These are phyloP conservation scores for Candida loeiensis DNA, from an alignment of 805 yeast species.

Conservation along the genomic window DNA sequence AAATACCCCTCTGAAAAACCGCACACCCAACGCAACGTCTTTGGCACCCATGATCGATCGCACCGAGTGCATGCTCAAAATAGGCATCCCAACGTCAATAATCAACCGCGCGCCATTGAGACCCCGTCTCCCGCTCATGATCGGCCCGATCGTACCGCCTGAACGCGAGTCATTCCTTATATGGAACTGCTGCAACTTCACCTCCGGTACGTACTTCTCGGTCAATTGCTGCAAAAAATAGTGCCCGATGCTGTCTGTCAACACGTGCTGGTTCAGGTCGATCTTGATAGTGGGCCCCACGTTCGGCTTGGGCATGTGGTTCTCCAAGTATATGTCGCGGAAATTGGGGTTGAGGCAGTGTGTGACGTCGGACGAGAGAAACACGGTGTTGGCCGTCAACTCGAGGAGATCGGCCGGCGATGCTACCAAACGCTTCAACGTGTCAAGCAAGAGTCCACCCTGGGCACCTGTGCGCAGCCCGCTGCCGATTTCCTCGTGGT, in stretches of 20 bases:
- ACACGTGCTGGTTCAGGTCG: conserved; percentile 36
- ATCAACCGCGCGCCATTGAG: conserved; percentile 29
- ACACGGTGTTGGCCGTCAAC: conserved; percentile 17
- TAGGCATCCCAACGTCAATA: conserved; percentile 41
- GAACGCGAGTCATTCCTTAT: conserved; percentile 39
- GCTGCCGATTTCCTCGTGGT: conserved; percentile 43
- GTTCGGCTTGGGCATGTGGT: conserved; percentile 37
- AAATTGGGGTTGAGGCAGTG: conserved; percentile 44
- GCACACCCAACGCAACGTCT: conserved; percentile 37
- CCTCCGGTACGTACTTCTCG: conserved; percentile 15
- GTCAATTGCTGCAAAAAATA: conserved; percentile 26
- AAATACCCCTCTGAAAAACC: conserved; percentile 31
- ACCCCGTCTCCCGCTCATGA: conserved; percentile 28
- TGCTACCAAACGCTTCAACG: conserved; percentile 17
- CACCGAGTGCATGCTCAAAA: conserved; percentile 42
- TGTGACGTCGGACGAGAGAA: conserved; percentile 43
- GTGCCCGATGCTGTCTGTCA: conserved; percentile 33
- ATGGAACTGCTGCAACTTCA: conserved; percentile 36
- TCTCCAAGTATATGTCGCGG: conserved; percentile 25
- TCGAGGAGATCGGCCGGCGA: conserved; percentile 6
- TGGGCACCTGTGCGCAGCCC: conserved; percentile 37
- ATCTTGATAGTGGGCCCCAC: conserved; percentile 35
- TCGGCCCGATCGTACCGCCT: conserved; percentile 44
- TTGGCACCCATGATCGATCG: conserved; percentile 36
- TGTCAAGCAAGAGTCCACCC: conserved; percentile 29